phyloP scores from a whole-genome alignment of 225 moss, liverwort and hornwort genomes.

The Straminergon stramineum region DNA sequence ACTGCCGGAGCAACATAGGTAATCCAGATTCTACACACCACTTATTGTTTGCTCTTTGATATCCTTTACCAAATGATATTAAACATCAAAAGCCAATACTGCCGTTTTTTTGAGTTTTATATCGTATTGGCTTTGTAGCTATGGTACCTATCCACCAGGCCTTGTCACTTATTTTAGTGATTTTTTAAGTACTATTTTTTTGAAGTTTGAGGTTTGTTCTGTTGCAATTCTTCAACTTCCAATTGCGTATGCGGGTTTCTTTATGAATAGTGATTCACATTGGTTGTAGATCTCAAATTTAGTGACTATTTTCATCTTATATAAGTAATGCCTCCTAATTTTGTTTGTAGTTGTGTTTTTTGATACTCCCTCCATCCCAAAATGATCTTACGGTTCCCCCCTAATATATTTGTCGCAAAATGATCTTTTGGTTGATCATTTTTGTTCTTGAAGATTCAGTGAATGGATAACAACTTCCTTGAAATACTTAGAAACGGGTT shows the following conservation, averaged over 20 bases:
- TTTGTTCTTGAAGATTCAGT: not conserved
- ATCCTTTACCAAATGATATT: not conserved
- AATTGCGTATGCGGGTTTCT: not conserved
- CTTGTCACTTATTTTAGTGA: not conserved
- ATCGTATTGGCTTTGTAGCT: not conserved
- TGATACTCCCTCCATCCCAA: not conserved
- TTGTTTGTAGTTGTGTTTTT: not conserved
- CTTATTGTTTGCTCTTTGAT: not conserved
- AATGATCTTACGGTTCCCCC: not conserved
- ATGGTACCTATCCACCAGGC: not conserved
- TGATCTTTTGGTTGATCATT: not conserved
- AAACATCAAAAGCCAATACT: not conserved
- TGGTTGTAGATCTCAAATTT: not conserved
- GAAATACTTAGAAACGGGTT: not conserved
- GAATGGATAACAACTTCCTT: not conserved
- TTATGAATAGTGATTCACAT: not conserved
- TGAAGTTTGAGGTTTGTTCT: not conserved
- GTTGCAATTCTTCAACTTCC: not conserved
- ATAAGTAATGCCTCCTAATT: not conserved
- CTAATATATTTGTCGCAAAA: too few species aligned
- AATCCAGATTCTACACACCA: not conserved
- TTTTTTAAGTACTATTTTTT: not conserved
- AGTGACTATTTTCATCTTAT: not conserved
- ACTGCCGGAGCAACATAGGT: slow-evolving; percentile 94
- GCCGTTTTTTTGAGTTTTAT: not conserved